Evolutionary conservation across 768 basidiomycete genomes (phyloP).

Genomic region (Symmetrospora coprosmae): DNA sequence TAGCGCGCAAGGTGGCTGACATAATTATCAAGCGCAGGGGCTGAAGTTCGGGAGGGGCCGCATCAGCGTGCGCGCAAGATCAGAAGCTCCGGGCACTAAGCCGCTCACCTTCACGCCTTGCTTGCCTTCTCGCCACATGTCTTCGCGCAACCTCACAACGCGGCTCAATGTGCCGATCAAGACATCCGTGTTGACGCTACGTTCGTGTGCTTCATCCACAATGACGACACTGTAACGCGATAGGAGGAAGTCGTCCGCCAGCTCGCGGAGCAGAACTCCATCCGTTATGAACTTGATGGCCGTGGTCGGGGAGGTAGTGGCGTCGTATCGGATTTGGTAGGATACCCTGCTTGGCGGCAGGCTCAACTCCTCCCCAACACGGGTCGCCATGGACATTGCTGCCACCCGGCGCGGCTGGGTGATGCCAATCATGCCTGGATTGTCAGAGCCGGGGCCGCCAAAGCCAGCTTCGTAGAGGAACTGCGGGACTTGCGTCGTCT

Average conservation of each 20-base stretch:
- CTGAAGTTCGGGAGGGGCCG: slow-evolving; percentile 40
- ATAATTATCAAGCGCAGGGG: slow-evolving; percentile 89
- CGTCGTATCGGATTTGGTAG: slow-evolving; percentile 94
- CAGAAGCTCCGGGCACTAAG: too few relatives aligned
- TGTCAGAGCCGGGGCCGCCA: slow-evolving; percentile 52
- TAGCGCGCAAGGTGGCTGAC: slow-evolving; percentile 91
- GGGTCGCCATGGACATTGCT: slow-evolving; percentile 85
- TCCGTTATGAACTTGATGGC: slow-evolving; percentile 99
- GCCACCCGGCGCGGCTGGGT: slow-evolving; percentile 96
- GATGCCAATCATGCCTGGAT: slow-evolving; percentile 93
- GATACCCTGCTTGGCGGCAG: slow-evolving; percentile 68
- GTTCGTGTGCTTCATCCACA: slow-evolving; percentile 94
- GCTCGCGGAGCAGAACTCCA: slow-evolving; percentile 83
- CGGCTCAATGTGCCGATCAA: slow-evolving; percentile 92
- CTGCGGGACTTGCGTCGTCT: slow-evolving; percentile 95
- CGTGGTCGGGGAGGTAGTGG: slow-evolving; percentile 74
- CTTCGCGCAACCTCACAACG: slow-evolving; percentile 73
- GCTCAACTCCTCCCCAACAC: slow-evolving; percentile 85
- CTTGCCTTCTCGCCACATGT: slow-evolving; percentile 64
- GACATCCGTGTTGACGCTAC: slow-evolving; percentile 96
- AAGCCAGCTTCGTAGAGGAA: slow-evolving; percentile 97
- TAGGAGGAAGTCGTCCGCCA: slow-evolving; percentile 85
- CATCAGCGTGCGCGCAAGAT: too few relatives aligned
- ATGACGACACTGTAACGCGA: slow-evolving; percentile 83
- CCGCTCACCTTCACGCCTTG: slow-evolving; percentile 56